A percentile compares a stretch with the other conserved stretches of the same genome.
These are phyloP conservation scores for Aspergillus vadensis DNA, from an alignment of 2,329 filamentous ascomycete genomes.

Conservation along the genomic window DNA sequence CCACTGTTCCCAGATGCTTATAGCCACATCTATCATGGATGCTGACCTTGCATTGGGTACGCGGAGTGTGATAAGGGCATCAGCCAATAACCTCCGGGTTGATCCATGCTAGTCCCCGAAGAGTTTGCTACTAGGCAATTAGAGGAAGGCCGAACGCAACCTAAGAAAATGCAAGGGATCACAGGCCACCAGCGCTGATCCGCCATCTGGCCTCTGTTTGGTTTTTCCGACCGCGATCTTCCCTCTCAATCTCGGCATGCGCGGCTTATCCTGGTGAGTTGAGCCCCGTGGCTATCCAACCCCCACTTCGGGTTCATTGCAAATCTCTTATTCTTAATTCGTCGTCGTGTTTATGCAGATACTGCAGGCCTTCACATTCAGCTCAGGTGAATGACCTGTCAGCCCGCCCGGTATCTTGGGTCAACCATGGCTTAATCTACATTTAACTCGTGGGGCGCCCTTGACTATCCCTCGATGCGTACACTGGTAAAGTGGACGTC, in stretches of 20 bases:
- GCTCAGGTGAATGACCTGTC: background rate
- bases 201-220: background rate
- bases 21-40: background rate
- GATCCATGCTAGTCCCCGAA: background rate
- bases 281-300: background rate
- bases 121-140: background rate
- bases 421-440: background rate
- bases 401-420: background rate
- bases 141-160: background rate
- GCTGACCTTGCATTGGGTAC: background rate
- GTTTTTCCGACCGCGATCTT: background rate
- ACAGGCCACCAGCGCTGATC: background rate
- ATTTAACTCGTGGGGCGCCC: slow-evolving; percentile 1
- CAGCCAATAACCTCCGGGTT: background rate
- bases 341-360: slow-evolving; percentile 2
- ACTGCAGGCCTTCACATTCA: background rate
- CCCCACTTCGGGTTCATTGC: slow-evolving; percentile 1
- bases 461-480: background rate
- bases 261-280: background rate
- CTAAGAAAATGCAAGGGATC: background rate
- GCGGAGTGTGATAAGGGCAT: background rate
- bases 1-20: too few relatives aligned
- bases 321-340: slow-evolving; percentile 7
- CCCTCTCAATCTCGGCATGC: background rate
- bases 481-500: background rate